Evolutionary conservation across 805 yeast species (phyloP).

Genomic region (Kazachstania taianensis): DNA sequence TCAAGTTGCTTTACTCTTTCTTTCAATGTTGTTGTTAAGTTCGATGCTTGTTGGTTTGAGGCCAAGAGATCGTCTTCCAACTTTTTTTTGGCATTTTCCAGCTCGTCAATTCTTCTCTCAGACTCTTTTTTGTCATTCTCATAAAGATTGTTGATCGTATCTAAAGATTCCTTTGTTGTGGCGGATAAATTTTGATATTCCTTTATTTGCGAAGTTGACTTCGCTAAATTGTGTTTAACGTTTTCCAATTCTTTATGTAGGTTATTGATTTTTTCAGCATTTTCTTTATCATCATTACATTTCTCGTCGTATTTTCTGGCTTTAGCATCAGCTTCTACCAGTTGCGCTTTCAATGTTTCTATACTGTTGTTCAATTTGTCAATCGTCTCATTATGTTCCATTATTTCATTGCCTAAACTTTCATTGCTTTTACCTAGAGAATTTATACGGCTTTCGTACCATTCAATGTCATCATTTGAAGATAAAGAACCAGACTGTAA

Average conservation of each 20-base stretch:
- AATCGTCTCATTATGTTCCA: constrained; percentile 31
- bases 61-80: constrained; percentile 16
- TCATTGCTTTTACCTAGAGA: constrained; percentile 8
- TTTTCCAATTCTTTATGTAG: constrained; percentile 36
- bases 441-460: constrained; percentile 53
- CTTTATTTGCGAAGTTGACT: constrained; percentile 47
- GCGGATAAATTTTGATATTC: constrained; percentile 53
- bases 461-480: constrained; percentile 27
- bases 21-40: constrained; percentile 27
- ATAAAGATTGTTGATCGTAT: constrained; percentile 43
- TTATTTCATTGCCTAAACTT: constrained; percentile 33
- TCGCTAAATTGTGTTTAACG: constrained; percentile 44
- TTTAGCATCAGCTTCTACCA: constrained; percentile 5
- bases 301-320: too few species aligned
- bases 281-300: constrained; percentile 9
- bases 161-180: constrained; percentile 58
- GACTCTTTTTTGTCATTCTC: constrained; percentile 34
- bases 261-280: constrained; percentile 19
- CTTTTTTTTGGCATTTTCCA: background rate
- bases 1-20: constrained; percentile 22
- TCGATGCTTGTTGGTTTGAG: constrained; percentile 25
- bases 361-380: constrained; percentile 34
- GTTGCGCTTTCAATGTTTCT: constrained; percentile 25
- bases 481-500: background rate
- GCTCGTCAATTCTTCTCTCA: constrained; percentile 4